Percentiles rank a stretch among this genome's conserved stretches.
These are phyloP conservation scores for Komagataella ulmi DNA, from an alignment of 805 yeast species.

Conservation along the genomic window DNA sequence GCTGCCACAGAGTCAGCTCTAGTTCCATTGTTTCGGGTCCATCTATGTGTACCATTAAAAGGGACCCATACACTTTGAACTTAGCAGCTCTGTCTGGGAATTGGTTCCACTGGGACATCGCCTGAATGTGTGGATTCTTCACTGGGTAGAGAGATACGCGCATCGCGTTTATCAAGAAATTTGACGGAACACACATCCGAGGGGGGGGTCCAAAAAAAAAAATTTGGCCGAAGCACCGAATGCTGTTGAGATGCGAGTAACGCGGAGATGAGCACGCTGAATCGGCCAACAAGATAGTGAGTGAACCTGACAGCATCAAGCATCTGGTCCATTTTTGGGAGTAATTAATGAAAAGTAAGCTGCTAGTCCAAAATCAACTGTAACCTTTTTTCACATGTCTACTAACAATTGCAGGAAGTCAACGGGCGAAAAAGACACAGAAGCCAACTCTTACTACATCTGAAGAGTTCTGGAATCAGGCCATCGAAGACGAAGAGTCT, in stretches of 20 bases:
- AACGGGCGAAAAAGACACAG: neutral
- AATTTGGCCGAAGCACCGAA: neutral
- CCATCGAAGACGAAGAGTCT: constrained; percentile 51
- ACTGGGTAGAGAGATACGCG: neutral
- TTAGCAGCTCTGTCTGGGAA: neutral
- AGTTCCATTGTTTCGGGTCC: neutral
- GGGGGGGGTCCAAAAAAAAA: neutral
- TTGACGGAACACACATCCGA: neutral
- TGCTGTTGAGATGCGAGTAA: neutral
- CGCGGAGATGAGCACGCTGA: neutral
- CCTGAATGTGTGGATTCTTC: neutral
- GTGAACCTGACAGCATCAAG: neutral
- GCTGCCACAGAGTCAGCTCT: neutral
- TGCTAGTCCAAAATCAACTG: neutral
- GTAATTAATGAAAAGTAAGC: neutral
- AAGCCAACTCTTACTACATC: constrained; percentile 23
- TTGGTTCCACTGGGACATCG: neutral
- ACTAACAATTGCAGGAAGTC: neutral
- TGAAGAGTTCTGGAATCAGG: constrained; percentile 42
- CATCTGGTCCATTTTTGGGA: neutral
- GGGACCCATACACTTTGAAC: neutral
- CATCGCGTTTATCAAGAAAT: neutral
- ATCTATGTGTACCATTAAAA: neutral
- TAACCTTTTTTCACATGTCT: neutral
- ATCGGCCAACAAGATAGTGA: neutral